Percentiles rank a stretch among this genome's conserved stretches.
Evolutionary conservation across 139 green algal species (phyloP).

Genomic region (Haematococcus sp.): DNA sequence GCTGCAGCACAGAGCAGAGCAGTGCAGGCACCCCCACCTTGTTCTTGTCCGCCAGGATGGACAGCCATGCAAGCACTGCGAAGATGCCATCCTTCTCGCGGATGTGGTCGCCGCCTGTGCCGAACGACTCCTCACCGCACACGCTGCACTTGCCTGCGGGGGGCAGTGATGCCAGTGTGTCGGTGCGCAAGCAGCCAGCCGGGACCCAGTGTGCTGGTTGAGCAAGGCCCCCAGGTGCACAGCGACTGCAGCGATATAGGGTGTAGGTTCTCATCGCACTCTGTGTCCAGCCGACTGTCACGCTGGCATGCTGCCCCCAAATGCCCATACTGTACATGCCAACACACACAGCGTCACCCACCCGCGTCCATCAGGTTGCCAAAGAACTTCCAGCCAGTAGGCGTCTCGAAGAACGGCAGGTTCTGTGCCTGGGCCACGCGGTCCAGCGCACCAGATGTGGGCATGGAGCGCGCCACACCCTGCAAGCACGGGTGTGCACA

Average conservation of each 20-base stretch:
- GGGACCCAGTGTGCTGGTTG: no score
- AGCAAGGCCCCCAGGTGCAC: no score
- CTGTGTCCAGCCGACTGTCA: no score
- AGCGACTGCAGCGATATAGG: no score
- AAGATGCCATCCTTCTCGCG: constrained; percentile 98
- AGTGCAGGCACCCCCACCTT: constrained; percentile 39
- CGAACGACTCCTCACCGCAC: constrained; percentile 98
- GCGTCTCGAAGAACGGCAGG: constrained; percentile 92
- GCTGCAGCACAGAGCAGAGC: not conserved
- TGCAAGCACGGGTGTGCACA: constrained; percentile 26
- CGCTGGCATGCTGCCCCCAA: no score
- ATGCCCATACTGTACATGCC: not conserved
- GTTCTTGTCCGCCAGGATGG: constrained; percentile 92
- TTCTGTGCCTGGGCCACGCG: constrained; percentile 80
- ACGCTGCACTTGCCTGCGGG: constrained; percentile 81
- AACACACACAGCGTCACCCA: constrained; percentile 2
- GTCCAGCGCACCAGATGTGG: constrained; percentile 93
- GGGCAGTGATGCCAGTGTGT: no score
- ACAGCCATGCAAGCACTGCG: constrained; percentile 89
- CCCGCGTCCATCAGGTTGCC: constrained; percentile 97
- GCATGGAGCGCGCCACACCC: constrained; percentile 97
- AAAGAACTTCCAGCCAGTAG: constrained; percentile 99
- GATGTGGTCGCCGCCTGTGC: constrained; percentile 95
- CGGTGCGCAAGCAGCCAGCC: no score
- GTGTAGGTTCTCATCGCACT: no score